Conservation (phyloP, 2,329 filamentous ascomycete species). For the Epichloe glyceriae region DNA sequence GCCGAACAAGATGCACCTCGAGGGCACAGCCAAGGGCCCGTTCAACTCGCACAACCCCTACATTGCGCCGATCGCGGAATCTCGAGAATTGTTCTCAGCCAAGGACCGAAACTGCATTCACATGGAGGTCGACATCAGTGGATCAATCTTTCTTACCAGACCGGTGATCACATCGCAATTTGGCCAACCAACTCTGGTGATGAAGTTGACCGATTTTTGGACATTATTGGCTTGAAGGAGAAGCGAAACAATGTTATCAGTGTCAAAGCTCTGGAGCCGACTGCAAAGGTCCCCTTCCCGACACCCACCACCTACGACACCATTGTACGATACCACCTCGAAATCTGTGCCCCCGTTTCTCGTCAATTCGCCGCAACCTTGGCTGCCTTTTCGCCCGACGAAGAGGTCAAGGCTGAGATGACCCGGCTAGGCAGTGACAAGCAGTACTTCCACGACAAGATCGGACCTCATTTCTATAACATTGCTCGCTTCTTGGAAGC, state of each 20-base stretch:
- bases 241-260: slow-evolving; percentile 75
- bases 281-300: slow-evolving; percentile 94
- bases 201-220: slow-evolving; percentile 83
- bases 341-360: slow-evolving; percentile 88
- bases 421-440: slow-evolving; percentile 81
- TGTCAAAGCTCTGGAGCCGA: slow-evolving; percentile 85
- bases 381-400: slow-evolving; percentile 78
- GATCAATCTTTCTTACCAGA: slow-evolving; percentile 84
- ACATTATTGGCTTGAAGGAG: slow-evolving; percentile 58
- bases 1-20: slow-evolving; percentile 90
- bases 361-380: slow-evolving; percentile 86
- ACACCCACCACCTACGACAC: slow-evolving; percentile 94
- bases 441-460: slow-evolving; percentile 85
- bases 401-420: slow-evolving; percentile 77
- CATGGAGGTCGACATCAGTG: slow-evolving; percentile 84
- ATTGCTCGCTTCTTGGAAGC: slow-evolving; percentile 72
- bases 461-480: slow-evolving; percentile 72
- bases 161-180: slow-evolving; percentile 90
- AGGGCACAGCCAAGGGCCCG: slow-evolving; percentile 70
- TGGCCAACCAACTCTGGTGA: slow-evolving; percentile 94
- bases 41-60: slow-evolving; percentile 96
- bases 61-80: slow-evolving; percentile 85
- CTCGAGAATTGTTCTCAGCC: slow-evolving; percentile 78
- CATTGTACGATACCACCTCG: slow-evolving; percentile 87
- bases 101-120: slow-evolving; percentile 92